phyloP scores from a whole-genome alignment of 345 rosid species.

The Salix viminalis region DNA sequence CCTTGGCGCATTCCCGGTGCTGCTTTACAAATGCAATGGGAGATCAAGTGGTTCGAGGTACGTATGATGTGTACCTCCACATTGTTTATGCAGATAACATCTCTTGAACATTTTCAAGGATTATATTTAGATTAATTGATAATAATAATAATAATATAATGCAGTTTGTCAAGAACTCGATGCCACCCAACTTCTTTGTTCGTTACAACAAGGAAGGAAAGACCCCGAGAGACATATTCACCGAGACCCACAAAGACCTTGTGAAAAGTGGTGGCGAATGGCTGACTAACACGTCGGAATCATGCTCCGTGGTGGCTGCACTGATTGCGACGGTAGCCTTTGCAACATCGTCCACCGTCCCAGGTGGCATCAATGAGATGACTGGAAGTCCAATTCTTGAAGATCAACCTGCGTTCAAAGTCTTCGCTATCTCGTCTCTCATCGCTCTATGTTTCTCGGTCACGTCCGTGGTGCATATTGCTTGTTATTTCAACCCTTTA shows the following conservation, averaged over 20 bases:
- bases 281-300: conserved; percentile 46
- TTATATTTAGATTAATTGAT: too few species aligned
- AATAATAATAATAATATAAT: neutral
- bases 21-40: conserved; percentile 67
- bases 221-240: conserved; percentile 38
- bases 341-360: conserved; percentile 41
- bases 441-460: conserved; percentile 26
- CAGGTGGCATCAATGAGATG: conserved; percentile 13
- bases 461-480: conserved; percentile 22
- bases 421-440: conserved; percentile 21
- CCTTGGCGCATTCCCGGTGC: conserved; percentile 54
- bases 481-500: too few species aligned
- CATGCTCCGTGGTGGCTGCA: conserved; percentile 55
- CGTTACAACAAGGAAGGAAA: conserved; percentile 27
- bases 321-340: conserved; percentile 55
- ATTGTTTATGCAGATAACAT: too few species aligned
- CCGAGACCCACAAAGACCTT: conserved; percentile 28
- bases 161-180: conserved; percentile 47
- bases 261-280: conserved; percentile 41
- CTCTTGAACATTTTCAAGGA: too few species aligned
- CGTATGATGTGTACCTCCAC: neutral
- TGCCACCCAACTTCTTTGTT: conserved; percentile 33
- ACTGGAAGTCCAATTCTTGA: conserved; percentile 10
- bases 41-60: conserved; percentile 59
- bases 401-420: conserved; percentile 12